Evolutionary conservation across 306 rosid species (phyloP).

Genomic region (Neltuma alba): DNA sequence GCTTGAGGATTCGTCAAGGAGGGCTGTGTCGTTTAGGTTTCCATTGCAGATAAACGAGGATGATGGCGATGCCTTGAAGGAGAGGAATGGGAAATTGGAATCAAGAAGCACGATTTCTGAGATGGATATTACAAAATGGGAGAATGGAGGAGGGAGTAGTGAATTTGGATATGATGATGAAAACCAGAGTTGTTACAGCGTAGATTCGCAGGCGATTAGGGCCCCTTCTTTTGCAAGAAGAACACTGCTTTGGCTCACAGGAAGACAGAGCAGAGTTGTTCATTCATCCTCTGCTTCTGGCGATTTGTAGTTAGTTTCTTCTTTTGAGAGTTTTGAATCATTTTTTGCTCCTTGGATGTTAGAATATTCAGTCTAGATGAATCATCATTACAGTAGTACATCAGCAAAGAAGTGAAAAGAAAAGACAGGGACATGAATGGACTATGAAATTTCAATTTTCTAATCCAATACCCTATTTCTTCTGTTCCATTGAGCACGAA

Average conservation of each 20-base stretch:
- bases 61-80: constrained; percentile 46
- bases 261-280: constrained; percentile 85
- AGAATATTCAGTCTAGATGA: constrained; percentile 32
- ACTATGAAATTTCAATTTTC: constrained; percentile 34
- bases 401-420: constrained; percentile 19
- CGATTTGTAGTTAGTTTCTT: constrained; percentile 32
- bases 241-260: constrained; percentile 88
- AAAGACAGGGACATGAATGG: background rate
- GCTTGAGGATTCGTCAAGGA: constrained; percentile 50
- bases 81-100: constrained; percentile 40
- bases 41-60: constrained; percentile 40
- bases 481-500: constrained; percentile 36
- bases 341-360: constrained; percentile 22
- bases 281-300: constrained; percentile 66
- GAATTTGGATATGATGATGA: constrained; percentile 63
- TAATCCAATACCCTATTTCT: constrained; percentile 14
- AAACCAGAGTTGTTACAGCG: constrained; percentile 63
- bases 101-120: constrained; percentile 66
- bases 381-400: constrained; percentile 30
- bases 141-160: constrained; percentile 56
- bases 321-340: background rate
- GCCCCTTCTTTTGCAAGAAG: constrained; percentile 87
- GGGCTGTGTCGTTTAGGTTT: constrained; percentile 76
- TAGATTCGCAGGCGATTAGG: constrained; percentile 66
- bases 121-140: constrained; percentile 62